Evolutionary conservation across 179 eudicot genomes (phyloP).

Genomic region (Spinacia oleracea): DNA sequence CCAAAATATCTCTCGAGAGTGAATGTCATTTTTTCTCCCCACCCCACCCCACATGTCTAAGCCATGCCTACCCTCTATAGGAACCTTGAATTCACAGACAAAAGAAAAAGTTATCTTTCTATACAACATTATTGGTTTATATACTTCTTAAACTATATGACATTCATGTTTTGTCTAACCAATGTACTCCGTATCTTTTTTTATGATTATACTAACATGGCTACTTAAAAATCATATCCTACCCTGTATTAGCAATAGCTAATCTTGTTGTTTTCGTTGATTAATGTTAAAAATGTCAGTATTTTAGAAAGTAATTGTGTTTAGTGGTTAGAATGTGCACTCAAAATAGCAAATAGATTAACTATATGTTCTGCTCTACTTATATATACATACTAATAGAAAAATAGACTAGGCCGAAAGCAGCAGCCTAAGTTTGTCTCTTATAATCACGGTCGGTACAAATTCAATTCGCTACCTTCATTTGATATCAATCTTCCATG

Average conservation of each 20-base stretch:
- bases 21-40: background rate
- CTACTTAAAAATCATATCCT: slow-evolving; percentile 7
- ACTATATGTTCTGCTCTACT: slow-evolving; percentile 1
- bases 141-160: slow-evolving; percentile 10
- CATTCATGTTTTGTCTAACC: background rate
- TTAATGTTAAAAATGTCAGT: slow-evolving; percentile 8
- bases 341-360: slow-evolving; percentile 17
- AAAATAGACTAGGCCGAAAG: slow-evolving; percentile 15
- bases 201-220: slow-evolving; percentile 1
- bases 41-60: background rate
- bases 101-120: too few species aligned
- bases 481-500: slow-evolving; percentile 1
- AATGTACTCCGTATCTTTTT: slow-evolving; percentile 10
- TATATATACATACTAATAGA: background rate
- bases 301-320: slow-evolving; percentile 5
- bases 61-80: background rate
- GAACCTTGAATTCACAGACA: background rate
- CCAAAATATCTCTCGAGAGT: too few species aligned
- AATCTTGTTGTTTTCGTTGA: background rate
- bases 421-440: slow-evolving; percentile 15
- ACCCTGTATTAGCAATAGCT: background rate
- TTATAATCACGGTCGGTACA: slow-evolving; percentile 19
- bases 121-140: background rate
- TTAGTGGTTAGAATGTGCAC: slow-evolving; percentile 22
- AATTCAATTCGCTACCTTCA: slow-evolving; percentile 16